Evolutionary conservation across 768 basidiomycete genomes (phyloP).

Genomic region (Russula ochroleuca): DNA sequence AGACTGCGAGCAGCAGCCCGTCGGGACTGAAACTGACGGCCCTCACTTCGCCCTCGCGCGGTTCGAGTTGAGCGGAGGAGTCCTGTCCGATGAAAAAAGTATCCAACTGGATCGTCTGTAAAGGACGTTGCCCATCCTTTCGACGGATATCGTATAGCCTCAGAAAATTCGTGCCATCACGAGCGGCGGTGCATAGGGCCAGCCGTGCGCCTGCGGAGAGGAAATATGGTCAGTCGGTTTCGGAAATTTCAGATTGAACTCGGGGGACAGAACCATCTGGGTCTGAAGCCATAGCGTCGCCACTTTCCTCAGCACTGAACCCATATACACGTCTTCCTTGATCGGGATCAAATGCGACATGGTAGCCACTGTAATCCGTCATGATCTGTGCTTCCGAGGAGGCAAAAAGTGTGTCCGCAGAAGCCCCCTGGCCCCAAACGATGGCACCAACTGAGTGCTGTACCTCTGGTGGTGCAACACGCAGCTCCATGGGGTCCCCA

Average conservation of each 20-base stretch:
- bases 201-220: slow-evolving; percentile 9
- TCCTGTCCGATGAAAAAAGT: neutral
- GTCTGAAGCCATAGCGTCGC: slow-evolving; percentile 26
- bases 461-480: slow-evolving; percentile 13
- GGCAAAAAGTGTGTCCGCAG: slow-evolving; percentile 22
- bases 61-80: too few species aligned
- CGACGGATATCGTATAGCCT: slow-evolving; percentile 24
- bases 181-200: slow-evolving; percentile 19
- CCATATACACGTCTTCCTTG: slow-evolving; percentile 8
- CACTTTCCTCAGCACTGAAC: slow-evolving; percentile 19
- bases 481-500: slow-evolving; percentile 15
- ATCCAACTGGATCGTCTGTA: slow-evolving; percentile 2
- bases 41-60: slow-evolving; percentile 23
- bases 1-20: slow-evolving; percentile 21
- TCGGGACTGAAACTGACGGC: slow-evolving; percentile 24
- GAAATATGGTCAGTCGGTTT: neutral
- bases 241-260: neutral
- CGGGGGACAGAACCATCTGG: slow-evolving; percentile 15
- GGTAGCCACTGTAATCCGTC: slow-evolving; percentile 18
- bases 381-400: slow-evolving; percentile 24
- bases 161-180: neutral
- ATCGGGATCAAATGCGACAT: slow-evolving; percentile 21
- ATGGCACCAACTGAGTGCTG: slow-evolving; percentile 23
- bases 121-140: neutral
- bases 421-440: slow-evolving; percentile 19